Conservation (phyloP, 176 grass and related monocot genomes). For the Themeda triandra region DNA sequence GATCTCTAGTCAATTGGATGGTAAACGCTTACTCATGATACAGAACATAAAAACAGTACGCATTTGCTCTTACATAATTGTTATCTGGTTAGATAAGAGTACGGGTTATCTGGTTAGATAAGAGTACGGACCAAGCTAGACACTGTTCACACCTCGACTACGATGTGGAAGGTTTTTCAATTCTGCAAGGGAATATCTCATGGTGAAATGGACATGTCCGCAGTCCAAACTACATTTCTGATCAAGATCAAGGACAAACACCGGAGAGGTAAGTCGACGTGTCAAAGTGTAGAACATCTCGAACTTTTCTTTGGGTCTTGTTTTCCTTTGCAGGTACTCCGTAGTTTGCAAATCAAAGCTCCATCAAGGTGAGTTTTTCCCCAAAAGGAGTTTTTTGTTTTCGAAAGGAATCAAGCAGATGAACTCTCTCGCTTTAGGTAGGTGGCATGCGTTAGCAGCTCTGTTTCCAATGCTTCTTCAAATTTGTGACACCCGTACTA, state of each 20-base stretch:
- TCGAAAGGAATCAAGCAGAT: not conserved
- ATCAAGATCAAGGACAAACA: not conserved
- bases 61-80: not conserved
- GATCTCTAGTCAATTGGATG: not conserved
- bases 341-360: not conserved
- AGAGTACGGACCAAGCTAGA: not conserved
- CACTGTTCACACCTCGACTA: not conserved
- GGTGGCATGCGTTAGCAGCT: not conserved
- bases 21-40: slow-evolving; percentile 6
- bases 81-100: not conserved
- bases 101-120: no score
- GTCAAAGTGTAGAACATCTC: not conserved
- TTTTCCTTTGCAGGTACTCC: not conserved
- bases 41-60: not conserved
- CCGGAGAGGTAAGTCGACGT: not conserved
- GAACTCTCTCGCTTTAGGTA: not conserved
- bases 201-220: not conserved
- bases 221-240: not conserved
- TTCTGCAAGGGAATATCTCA: not conserved
- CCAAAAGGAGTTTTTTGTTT: no score
- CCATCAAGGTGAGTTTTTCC: not conserved
- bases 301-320: not conserved
- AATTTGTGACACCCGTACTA: not conserved
- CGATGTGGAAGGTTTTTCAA: not conserved
- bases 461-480: not conserved